Evolutionary conservation across 306 rosid genomes (phyloP).

Genomic region (Cucurbita ficifolia): DNA sequence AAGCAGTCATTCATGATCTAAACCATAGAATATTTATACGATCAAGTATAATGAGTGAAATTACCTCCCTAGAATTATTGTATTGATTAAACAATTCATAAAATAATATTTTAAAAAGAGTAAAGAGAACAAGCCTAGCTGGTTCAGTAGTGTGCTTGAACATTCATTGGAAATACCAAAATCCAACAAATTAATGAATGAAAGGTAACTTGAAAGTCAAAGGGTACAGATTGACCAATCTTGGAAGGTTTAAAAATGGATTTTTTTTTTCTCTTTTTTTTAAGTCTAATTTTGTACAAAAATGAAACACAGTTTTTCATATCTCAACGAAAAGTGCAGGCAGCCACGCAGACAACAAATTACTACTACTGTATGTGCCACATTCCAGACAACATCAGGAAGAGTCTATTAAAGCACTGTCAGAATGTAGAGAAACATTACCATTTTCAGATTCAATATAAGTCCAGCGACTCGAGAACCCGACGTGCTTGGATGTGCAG

Average conservation of each 20-base stretch:
- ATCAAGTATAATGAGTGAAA: no score
- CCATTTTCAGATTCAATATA: constrained; percentile 26
- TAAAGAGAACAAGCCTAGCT: not conserved
- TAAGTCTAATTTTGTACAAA: not conserved
- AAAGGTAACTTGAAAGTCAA: not conserved
- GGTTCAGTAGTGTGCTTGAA: not conserved
- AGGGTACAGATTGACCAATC: not conserved
- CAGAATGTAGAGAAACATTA: not conserved
- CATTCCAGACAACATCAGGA: not conserved
- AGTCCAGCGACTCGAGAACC: constrained; percentile 75
- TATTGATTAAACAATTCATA: not conserved
- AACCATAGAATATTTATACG: no score
- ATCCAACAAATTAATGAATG: not conserved
- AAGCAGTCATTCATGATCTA: no score
- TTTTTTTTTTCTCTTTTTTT: not conserved
- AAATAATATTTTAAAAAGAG: no score
- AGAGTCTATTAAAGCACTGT: not conserved
- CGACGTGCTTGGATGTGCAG: constrained; percentile 86
- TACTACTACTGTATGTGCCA: not conserved
- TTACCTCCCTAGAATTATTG: not conserved
- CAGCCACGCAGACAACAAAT: not conserved
- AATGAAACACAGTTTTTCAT: not conserved
- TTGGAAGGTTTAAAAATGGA: not conserved
- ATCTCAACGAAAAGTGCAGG: not conserved
- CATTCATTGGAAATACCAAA: not conserved